phyloP scores from a whole-genome alignment of 352 stramenopile genomes.

The Pythium inflatum region DNA sequence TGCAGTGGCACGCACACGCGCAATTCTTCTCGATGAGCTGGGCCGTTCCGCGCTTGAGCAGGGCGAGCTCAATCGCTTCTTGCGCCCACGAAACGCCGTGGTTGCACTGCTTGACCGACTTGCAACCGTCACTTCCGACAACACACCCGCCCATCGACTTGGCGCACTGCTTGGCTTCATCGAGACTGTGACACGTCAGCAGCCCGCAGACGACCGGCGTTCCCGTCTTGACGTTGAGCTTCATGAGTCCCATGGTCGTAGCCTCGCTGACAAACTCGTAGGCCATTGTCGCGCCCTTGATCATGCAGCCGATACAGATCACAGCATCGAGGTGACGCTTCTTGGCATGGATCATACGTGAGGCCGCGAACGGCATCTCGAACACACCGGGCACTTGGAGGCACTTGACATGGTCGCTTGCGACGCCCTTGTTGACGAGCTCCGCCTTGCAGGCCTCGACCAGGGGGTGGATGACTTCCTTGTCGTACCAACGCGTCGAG shows the following conservation, averaged over 20 bases:
- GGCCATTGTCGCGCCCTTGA: slow-evolving; percentile 96
- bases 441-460: slow-evolving; percentile 56
- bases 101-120: slow-evolving; percentile 44
- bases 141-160: slow-evolving; percentile 29
- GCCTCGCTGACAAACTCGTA: slow-evolving; percentile 98
- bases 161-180: slow-evolving; percentile 89
- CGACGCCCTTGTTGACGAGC: slow-evolving; percentile 61
- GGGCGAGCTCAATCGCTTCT: slow-evolving; percentile 87
- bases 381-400: slow-evolving; percentile 92
- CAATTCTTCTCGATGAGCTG: slow-evolving; percentile 39
- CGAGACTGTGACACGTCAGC: slow-evolving; percentile 92
- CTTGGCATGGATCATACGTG: slow-evolving; percentile 72
- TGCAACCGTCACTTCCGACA: not conserved
- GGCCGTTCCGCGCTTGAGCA: slow-evolving; percentile 64
- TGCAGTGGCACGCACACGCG: slow-evolving; percentile 40
- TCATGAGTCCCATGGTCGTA: slow-evolving; percentile 95
- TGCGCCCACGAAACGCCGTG: slow-evolving; percentile 65
- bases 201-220: slow-evolving; percentile 88
- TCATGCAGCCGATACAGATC: slow-evolving; percentile 94
- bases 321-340: slow-evolving; percentile 92
- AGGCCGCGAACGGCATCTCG: slow-evolving; percentile 95
- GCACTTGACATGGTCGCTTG: slow-evolving; percentile 43
- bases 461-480: slow-evolving; percentile 53
- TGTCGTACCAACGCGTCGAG: slow-evolving; percentile 65
- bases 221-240: slow-evolving; percentile 93